Evolutionary conservation across 176 grass and related monocot genomes (phyloP), one percentile per base, ranked within the genome.

Genomic region (Paspalum notatum): DNA sequence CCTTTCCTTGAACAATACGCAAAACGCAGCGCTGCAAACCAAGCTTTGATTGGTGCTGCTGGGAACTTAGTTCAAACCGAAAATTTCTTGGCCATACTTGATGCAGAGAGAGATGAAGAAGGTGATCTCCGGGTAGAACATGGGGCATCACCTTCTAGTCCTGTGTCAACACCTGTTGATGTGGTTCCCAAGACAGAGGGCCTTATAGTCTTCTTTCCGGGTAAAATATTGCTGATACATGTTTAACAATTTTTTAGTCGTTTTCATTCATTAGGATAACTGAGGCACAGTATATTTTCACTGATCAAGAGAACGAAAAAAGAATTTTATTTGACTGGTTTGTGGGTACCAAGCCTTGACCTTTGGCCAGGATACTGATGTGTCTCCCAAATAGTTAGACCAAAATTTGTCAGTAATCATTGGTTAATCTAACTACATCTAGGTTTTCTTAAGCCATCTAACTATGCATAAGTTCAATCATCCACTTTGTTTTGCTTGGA

Each of bases 1-100:
- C 95, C 90, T 81, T 98, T 98, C 88, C 90, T 98, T 77, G 92
- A 98, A 87, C 87, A 85, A 56, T 98, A 98, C 50, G 95, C 95
- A 69, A 93, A 87, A 69, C 78, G 81, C 57, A 95, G 92, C 82
- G 90, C 84, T 47, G 77, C 75, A 78, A 98, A 98, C 82, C 92
- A 95, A 82, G 86, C 86, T 81, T 83, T 98, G 85, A 87, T 98
- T 71, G 95, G 95, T 21, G 87, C 92, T 22, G 92, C 95, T 78
- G 95, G 92, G 67, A 89, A 91, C 75, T 84, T 98, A 68, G 88
- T 98, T 68, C 90, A 89, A 27, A 87, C 95, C 62, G 95, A 95
- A 75, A 89, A 91, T 83, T 95, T 98, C 79, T 86, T 98, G 73
- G 92, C 92, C 56, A 68, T 91, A 84, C 87, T 95, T 68, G 85